Base-by-base conservation (phyloP, 768 basidiomycete species). In the Hericium coralloides region DNA sequence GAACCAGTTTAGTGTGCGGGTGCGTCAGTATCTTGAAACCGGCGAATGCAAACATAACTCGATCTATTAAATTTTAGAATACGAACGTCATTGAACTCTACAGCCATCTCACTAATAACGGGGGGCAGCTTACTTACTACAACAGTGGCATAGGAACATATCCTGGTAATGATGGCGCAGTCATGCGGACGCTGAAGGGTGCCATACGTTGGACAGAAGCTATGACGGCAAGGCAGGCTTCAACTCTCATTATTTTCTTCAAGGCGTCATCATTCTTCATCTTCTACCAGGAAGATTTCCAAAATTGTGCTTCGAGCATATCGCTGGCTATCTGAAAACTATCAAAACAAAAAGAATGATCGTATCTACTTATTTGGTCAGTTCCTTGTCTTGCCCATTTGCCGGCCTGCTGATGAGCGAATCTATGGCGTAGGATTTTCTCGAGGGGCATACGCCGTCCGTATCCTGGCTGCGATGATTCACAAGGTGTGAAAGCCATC, bases 391-490 rank as follows among this genome's bases (percentile, higher is more conserved):
- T 26, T 26, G n/a, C n/a, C n/a, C n/a, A 26, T 26, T 31, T 2
- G n/a, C 36, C 26, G 12, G 10, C 17, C 17, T 15, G 25, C 2
- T 52, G n/a, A 52, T 38, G n/a, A n/a, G n/a, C n/a, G 8, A 1
- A 15, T 26, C 14, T 8, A n/a, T n/a, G 17, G 12, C 1, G 6
- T 31, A 77, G 76, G 76, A 5, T 77, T 73, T 58, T 77, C 76
- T 2, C 73, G 76, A 12, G 76, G 76, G 6, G 76, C 74, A 15
- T 78, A 75, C 55, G 75, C 76, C 62, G 74, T 71, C 7, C 71
- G 76, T 26, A 70, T 66, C 2, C 51, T 77, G 38, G 73, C 76
- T 1, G 76, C 67, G 22, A 77, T 77, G 76, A 74, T 77, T 22
- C 58, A 70, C n/a, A 66, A 58, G 52, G 76, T 73, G 38, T 20